Base-by-base conservation (phyloP, 2,329 filamentous ascomycete genomes). In the Phaeosphaeriaceae sp. region DNA sequence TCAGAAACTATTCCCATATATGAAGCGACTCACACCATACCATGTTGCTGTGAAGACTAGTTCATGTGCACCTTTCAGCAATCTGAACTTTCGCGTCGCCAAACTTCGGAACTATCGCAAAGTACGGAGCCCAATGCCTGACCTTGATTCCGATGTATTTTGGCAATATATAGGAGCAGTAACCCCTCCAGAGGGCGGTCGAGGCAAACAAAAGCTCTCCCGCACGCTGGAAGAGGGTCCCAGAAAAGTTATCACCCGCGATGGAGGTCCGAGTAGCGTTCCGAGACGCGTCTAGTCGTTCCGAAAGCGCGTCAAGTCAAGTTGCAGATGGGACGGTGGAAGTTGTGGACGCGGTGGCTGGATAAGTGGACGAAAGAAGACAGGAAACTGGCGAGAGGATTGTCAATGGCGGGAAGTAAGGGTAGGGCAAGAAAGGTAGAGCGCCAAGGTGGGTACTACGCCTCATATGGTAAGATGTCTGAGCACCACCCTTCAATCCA, bases 291-390 rank as follows among this genome's bases (percentile, higher is more conserved):
- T 73, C 63, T 49, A 49, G 50, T 66, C 60, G 67, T 71, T 73
- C 71, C 72, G 75, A 71, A 48, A 71, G 75, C 75, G 77, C 74
- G 75, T 76, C 67, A 68, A 57, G 46, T 56, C 37, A 56, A 47
- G 59, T 54, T 57, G 46, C 56, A 51, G 61, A 54, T 60, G 61
- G 62, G 38, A 61, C 67, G 55, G 69, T 58, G 61, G 50, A 49
- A 42, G 63, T 66, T 52, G 61, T 50, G 54, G 52, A 56, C 48
- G 60, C 52, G 61, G 58, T 62, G 56, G 66, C 61, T 42, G 51
- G 46, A 46, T 64, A 56, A 58, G 61, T 67, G 60, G 65, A 56
- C 42, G 61, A 56, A 40, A 58, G 58, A 55, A 54, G 63, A 61
- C 60, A 64, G 61, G 64, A 58, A 61, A 64, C 57, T 54, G 61